These are phyloP conservation scores for Rutstroemia sp. DNA, from an alignment of 2,329 filamentous ascomycete species.

Conservation along the genomic window DNA sequence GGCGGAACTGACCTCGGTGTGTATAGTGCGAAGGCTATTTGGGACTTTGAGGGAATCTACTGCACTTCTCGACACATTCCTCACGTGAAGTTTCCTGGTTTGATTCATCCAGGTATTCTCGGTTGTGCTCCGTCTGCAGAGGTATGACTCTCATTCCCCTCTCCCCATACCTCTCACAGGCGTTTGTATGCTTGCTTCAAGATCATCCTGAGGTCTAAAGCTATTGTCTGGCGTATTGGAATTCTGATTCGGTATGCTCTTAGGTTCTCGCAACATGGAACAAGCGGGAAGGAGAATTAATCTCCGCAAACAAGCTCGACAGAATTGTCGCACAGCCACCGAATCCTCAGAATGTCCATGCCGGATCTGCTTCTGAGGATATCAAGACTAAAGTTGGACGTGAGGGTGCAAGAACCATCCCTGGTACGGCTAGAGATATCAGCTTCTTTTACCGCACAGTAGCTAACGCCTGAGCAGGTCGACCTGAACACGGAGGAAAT, in stretches of 20 bases:
- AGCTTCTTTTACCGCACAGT: not conserved
- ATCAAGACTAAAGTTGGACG: constrained; percentile 60
- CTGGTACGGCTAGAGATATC: constrained; percentile 38
- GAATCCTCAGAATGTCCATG: constrained; percentile 62
- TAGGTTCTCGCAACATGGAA: constrained; percentile 74
- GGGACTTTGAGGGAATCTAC: constrained; percentile 72
- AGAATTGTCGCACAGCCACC: constrained; percentile 74
- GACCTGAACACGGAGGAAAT: constrained; percentile 58
- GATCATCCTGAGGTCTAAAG: no score
- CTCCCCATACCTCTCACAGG: no score
- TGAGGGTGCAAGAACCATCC: constrained; percentile 81
- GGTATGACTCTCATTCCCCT: constrained; percentile 5
- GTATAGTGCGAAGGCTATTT: constrained; percentile 59
- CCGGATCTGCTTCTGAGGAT: constrained; percentile 52
- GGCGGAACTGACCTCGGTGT: not conserved
- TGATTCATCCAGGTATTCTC: constrained; percentile 83
- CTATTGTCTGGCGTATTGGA: not conserved
- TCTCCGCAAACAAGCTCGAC: constrained; percentile 57
- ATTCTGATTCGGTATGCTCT: not conserved
- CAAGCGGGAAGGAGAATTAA: constrained; percentile 71
- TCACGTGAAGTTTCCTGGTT: constrained; percentile 76
- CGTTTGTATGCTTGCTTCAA: no score
- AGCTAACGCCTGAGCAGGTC: constrained; percentile 13
- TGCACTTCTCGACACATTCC: constrained; percentile 83
- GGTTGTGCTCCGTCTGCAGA: constrained; percentile 73